Conservation (phyloP, 306 rosid genomes). For the Lablab purpureus region DNA sequence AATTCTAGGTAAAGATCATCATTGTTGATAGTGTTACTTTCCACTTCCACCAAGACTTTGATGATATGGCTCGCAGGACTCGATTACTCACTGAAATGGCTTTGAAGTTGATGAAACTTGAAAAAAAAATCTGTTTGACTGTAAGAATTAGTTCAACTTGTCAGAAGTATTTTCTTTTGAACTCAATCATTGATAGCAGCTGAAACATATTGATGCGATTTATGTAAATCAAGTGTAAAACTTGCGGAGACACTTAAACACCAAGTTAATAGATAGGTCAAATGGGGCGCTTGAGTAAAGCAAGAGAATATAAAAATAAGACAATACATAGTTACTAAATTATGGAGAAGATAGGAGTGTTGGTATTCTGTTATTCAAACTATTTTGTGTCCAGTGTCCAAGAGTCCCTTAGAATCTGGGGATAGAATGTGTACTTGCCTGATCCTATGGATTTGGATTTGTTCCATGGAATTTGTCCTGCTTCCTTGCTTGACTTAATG, state of each 20-base stretch:
- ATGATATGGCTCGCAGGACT: slow-evolving; percentile 87
- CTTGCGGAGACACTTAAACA: neutral
- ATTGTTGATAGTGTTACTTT: slow-evolving; percentile 92
- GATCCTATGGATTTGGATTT: neutral
- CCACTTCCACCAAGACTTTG: slow-evolving; percentile 96
- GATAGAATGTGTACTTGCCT: neutral
- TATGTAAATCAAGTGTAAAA: neutral
- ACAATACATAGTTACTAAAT: neutral
- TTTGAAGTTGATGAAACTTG: slow-evolving; percentile 88
- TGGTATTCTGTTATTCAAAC: neutral
- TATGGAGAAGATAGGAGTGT: neutral
- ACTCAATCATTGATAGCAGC: slow-evolving; percentile 14
- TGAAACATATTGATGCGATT: neutral
- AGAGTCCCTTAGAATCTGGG: neutral
- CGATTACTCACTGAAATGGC: slow-evolving; percentile 90
- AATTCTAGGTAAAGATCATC: slow-evolving; percentile 77
- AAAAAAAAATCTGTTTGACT: slow-evolving; percentile 67
- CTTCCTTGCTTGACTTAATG: slow-evolving; percentile 9
- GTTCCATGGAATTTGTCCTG: neutral
- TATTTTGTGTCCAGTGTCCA: neutral
- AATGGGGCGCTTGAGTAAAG: neutral
- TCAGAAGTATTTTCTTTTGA: slow-evolving; percentile 2
- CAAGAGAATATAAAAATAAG: neutral
- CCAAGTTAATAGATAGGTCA: neutral
- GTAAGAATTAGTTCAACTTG: slow-evolving; percentile 61